These are phyloP conservation scores for Mortierella antarctica DNA, from an alignment of 192 early-diverging fungal species.

Conservation along the genomic window DNA sequence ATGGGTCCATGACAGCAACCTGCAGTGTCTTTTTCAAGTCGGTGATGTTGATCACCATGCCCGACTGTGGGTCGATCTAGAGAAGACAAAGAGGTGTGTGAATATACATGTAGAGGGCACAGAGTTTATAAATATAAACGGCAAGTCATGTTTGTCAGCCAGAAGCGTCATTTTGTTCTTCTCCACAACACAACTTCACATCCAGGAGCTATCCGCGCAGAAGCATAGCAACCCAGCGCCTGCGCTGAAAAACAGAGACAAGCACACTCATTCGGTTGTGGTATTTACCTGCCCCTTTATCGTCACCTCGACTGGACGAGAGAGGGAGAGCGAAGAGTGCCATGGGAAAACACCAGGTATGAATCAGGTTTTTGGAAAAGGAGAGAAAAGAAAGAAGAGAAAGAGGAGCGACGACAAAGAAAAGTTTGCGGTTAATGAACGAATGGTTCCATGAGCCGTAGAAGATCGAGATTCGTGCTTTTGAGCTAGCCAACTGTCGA, in stretches of 20 bases:
- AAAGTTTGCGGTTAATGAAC: neutral
- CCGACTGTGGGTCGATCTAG: constrained; percentile 78
- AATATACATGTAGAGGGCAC: neutral
- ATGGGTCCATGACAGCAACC: constrained; percentile 73
- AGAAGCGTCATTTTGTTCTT: neutral
- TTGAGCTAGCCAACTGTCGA: neutral
- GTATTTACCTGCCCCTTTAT: constrained; percentile 72
- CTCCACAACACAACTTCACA: neutral
- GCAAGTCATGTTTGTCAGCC: constrained; percentile 24
- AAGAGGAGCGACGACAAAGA: neutral
- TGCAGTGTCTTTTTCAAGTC: constrained; percentile 86
- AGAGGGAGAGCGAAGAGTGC: constrained; percentile 6
- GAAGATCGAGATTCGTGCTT: too few species aligned
- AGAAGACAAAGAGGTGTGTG: neutral
- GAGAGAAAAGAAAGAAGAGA: neutral
- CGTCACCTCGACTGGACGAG: constrained; percentile 70
- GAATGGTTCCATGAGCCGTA: neutral
- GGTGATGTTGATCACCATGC: constrained; percentile 89
- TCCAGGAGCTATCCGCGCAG: neutral
- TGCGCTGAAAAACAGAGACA: neutral
- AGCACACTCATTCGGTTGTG: neutral
- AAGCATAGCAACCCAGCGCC: too few species aligned
- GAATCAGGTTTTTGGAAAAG: neutral
- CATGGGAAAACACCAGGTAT: neutral
- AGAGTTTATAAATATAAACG: neutral